A percentile compares a stretch with the other conserved stretches of the same genome.
Evolutionary conservation across 202 grass and related monocot genomes (phyloP).

Genomic region (Zizania palustris): DNA sequence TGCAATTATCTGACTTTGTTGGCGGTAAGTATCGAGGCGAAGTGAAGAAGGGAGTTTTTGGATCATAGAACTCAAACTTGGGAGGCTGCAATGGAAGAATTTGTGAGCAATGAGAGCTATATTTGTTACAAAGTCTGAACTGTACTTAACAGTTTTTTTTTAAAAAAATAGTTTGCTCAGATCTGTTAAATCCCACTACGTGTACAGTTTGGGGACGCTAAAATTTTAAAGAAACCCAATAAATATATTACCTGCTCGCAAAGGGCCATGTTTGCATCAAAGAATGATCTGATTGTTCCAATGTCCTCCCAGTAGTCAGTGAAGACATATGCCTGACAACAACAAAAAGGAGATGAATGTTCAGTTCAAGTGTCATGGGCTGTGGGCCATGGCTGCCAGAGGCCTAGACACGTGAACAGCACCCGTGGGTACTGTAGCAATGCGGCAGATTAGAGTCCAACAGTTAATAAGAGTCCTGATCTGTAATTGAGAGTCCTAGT

Average conservation of each 20-base stretch:
- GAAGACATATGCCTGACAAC: conserved; percentile 68
- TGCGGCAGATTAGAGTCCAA: no score
- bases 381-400: no score
- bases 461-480: no score
- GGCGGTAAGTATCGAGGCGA: conserved; percentile 76
- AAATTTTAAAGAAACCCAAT: conserved; percentile 1
- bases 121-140: conserved; percentile 12
- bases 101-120: neutral
- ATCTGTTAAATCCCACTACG: neutral
- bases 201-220: neutral
- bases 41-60: conserved; percentile 76
- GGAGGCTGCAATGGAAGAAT: conserved; percentile 52
- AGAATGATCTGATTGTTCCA: conserved; percentile 77
- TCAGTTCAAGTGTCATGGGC: no score
- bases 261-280: conserved; percentile 69
- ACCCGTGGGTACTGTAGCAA: no score
- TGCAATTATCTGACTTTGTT: conserved; percentile 70
- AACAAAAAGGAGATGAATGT: neutral
- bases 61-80: conserved; percentile 83
- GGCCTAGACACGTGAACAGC: no score
- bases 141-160: conserved; percentile 9
- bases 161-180: neutral
- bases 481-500: no score
- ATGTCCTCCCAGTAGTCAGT: conserved; percentile 86
- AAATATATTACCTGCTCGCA: conserved; percentile 54